Base-by-base conservation (phyloP, 2,329 filamentous ascomycete genomes). In the Fusarium udum region DNA sequence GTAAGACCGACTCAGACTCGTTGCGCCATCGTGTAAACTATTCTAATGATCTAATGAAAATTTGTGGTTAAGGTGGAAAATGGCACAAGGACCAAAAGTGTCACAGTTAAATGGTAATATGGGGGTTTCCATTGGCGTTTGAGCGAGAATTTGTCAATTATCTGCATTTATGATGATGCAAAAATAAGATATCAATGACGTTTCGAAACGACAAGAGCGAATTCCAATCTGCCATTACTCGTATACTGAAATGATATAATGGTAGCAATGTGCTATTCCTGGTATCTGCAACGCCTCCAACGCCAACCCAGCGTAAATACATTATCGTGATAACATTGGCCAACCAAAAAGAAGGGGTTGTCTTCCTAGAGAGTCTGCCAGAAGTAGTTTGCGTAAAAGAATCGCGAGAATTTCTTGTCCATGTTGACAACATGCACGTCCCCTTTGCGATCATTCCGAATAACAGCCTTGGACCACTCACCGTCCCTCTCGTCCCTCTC, bases 351-450 rank as follows among this genome's bases (percentile, higher is more conserved):
- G 26, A 34, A 24, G 18, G 2, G 24, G 31, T n/a, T 14, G 7
- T 18, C 31, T 34, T n/a, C 48, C 77, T 67, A 97, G 81, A 98
- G 86, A 36, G 91, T 95, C 78, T 94, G 89, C 96, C 96, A 99
- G 80, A 98, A 97, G 81, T 97, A 97, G 78, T 97, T 97, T 28
- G 95, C 94, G 79, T 98, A 97, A 80, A 97, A 98, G 81, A 93
- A 95, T 71, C 92, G 89, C 66, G 93, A 95, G 81, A 97, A 95
- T 84, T 96, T 97, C 77, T 93, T 91, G 78, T 98, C 95, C 81
- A 99, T 91, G 79, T 97, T 97, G 69, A 99, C 92, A 56, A 98
- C 93, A 81, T 97, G 94, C 58, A 98, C 94, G 80, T 98, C 95
- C 14, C 95, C 95, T 85, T 95, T 95, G 74, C 90, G 88, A 68